These are phyloP conservation scores for Cucumis melo DNA, from an alignment of 306 rosid genomes.

Conservation along the genomic window DNA sequence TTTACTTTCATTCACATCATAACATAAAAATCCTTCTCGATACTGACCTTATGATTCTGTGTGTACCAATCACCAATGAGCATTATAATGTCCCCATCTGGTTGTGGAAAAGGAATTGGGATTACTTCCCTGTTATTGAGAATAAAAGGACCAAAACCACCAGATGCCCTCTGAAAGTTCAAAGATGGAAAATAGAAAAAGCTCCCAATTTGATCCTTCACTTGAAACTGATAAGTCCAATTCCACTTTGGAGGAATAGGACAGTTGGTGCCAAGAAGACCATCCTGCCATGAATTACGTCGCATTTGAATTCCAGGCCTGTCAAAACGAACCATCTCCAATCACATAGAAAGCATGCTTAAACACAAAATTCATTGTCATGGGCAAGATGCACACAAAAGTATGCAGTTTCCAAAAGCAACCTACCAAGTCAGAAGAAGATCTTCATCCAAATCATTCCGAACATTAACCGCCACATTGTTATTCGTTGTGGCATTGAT, in stretches of 20 bases:
- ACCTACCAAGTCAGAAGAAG: constrained; percentile 71
- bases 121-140: constrained; percentile 46
- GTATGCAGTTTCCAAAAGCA: background rate
- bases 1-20: background rate
- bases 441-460: constrained; percentile 57
- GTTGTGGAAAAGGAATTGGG: constrained; percentile 53
- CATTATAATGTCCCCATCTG: constrained; percentile 58
- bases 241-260: constrained; percentile 82
- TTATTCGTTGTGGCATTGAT: constrained; percentile 67
- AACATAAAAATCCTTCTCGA: background rate
- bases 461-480: constrained; percentile 49
- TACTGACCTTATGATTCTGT: constrained; percentile 47
- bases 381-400: background rate
- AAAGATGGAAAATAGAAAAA: constrained; percentile 77
- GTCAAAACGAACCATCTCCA: constrained; percentile 7
- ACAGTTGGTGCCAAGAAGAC: constrained; percentile 80
- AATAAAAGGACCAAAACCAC: constrained; percentile 75
- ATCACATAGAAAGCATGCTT: background rate
- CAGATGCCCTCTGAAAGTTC: constrained; percentile 75
- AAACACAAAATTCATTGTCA: background rate
- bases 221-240: constrained; percentile 89
- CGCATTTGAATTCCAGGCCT: constrained; percentile 88
- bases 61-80: constrained; percentile 83
- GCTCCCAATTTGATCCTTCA: constrained; percentile 95
- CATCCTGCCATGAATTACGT: constrained; percentile 79